A percentile compares a stretch with the other conserved stretches of the same genome.
phyloP scores from a whole-genome alignment of 768 basidiomycete species.

The Dacryopinax primogenitus region DNA sequence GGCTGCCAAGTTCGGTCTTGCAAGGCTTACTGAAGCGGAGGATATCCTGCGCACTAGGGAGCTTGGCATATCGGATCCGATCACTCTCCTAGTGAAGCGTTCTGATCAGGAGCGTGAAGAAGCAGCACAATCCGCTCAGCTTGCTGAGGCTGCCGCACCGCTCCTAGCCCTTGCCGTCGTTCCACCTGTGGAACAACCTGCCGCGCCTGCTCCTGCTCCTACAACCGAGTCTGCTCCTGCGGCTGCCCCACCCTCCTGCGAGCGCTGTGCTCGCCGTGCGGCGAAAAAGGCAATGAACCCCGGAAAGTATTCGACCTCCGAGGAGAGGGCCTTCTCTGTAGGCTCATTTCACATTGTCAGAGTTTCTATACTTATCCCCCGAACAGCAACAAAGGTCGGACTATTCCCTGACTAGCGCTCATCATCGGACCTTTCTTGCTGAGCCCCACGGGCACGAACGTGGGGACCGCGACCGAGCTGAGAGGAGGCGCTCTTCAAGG shows the following conservation, averaged over 20 bases:
- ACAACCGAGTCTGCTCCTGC: background rate
- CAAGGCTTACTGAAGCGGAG: background rate
- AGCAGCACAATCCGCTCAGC: background rate
- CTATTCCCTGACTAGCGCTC: background rate
- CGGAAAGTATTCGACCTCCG: background rate
- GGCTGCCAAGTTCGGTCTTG: background rate
- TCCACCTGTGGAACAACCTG: no score
- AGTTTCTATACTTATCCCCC: background rate
- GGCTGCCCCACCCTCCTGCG: background rate
- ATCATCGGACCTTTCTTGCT: slow-evolving; percentile 1
- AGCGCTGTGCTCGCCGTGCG: background rate
- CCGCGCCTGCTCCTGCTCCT: background rate
- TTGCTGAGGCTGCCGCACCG: background rate
- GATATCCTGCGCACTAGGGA: background rate
- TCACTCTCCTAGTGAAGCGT: background rate
- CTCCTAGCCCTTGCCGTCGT: background rate
- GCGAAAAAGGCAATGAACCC: background rate
- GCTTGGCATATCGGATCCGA: background rate
- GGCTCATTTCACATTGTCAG: background rate
- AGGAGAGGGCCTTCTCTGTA: background rate
- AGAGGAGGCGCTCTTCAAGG: background rate
- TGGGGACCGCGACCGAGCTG: background rate
- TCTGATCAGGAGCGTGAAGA: background rate
- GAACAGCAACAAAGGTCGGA: background rate
- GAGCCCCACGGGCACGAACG: background rate